These are phyloP conservation scores for Eutypella sp. DNA, from an alignment of 2,329 filamentous ascomycete species.

Conservation along the genomic window DNA sequence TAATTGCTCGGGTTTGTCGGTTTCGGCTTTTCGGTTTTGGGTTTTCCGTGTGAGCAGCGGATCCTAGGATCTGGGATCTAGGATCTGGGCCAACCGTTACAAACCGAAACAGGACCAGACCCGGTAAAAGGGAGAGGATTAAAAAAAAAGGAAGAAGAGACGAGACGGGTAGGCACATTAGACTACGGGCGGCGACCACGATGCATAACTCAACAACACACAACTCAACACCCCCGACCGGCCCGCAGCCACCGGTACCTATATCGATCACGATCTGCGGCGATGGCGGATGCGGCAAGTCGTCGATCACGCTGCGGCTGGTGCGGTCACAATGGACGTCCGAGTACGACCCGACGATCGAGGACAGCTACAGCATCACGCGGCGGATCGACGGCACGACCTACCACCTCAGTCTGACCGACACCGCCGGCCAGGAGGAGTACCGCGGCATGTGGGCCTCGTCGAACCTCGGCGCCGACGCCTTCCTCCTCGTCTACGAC, in stretches of 20 bases:
- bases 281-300: constrained; percentile 81
- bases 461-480: constrained; percentile 72
- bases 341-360: constrained; percentile 76
- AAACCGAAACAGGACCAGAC: no score
- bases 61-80: no score
- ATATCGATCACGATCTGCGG: constrained; percentile 80
- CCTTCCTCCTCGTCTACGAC: constrained; percentile 83
- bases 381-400: constrained; percentile 74
- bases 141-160: no score
- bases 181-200: no score
- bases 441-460: constrained; percentile 83
- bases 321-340: constrained; percentile 80
- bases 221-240: constrained; percentile 13
- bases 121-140: no score
- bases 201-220: constrained; percentile 26
- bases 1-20: no score
- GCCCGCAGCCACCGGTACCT: constrained; percentile 42
- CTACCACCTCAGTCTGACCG: constrained; percentile 74
- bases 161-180: no score
- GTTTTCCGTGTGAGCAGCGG: no score
- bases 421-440: constrained; percentile 86
- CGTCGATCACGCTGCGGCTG: constrained; percentile 76
- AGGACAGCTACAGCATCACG: constrained; percentile 81
- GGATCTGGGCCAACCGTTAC: no score
- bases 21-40: no score